Conservation (phyloP, 1,284 basidiomycete species). For the Pascua guehoae region DNA sequence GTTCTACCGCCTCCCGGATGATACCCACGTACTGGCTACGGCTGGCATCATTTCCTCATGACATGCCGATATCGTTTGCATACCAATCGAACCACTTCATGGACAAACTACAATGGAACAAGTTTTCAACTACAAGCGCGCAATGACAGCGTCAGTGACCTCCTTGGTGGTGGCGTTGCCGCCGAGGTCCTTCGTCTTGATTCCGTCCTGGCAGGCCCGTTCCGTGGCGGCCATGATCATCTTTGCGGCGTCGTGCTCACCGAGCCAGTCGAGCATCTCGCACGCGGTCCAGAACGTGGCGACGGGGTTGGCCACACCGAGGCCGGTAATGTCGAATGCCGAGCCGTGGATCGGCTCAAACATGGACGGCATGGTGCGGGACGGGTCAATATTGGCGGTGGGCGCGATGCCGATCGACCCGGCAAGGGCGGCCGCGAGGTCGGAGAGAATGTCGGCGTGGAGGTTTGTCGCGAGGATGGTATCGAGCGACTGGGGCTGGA, state of each 20-base stretch:
- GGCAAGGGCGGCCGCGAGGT: conserved; percentile 96
- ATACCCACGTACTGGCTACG: too few relatives aligned
- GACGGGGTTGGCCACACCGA: conserved; percentile 81
- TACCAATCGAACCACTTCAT: not conserved
- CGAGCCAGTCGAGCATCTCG: conserved; percentile 61
- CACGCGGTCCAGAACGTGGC: conserved; percentile 91
- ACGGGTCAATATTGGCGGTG: conserved; percentile 76
- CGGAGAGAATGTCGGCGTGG: conserved; percentile 93
- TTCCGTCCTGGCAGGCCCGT: conserved; percentile 62
- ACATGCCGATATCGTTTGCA: too few relatives aligned
- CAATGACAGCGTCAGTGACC: conserved; percentile 63
- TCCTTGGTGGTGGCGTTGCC: conserved; percentile 71
- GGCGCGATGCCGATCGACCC: conserved; percentile 96
- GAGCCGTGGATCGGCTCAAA: conserved; percentile 85
- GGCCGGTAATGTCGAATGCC: conserved; percentile 82
- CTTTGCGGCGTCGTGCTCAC: conserved; percentile 56
- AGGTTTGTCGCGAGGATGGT: conserved; percentile 90
- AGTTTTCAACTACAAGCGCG: conserved; percentile 1
- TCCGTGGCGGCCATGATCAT: conserved; percentile 63
- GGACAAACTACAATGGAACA: too few relatives aligned
- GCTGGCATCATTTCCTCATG: too few relatives aligned
- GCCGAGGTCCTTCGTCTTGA: conserved; percentile 83
- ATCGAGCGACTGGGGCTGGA: conserved; percentile 86
- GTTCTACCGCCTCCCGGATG: too few relatives aligned
- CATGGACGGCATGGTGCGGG: conserved; percentile 68